These are phyloP conservation scores for Tetradesmus lagerheimii DNA, from an alignment of 139 green algal species.

Conservation along the genomic window DNA sequence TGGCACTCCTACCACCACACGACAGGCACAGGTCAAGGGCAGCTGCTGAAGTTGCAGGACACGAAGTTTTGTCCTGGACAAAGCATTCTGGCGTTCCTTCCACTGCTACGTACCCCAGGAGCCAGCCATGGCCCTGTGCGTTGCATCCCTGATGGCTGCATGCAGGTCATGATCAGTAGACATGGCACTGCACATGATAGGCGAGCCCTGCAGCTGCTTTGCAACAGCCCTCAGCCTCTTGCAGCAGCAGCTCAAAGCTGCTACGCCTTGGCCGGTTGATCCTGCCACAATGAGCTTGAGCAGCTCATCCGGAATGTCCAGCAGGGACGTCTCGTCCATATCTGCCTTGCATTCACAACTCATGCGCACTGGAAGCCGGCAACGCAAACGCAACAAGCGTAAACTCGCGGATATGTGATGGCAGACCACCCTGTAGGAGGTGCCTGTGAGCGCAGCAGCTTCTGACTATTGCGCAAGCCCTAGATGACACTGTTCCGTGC, in stretches of 20 bases:
- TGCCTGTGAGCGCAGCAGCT: no score
- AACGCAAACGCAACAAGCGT: no score
- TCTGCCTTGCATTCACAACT: no score
- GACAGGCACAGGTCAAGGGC: neutral
- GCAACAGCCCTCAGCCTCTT: neutral
- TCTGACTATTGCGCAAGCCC: neutral
- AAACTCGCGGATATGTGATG: no score
- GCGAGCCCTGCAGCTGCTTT: neutral
- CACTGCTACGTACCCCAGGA: neutral
- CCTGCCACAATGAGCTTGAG: neutral
- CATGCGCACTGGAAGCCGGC: no score
- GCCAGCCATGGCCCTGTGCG: neutral
- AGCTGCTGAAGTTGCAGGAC: neutral
- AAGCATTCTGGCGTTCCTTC: neutral
- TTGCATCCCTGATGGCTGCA: conserved; percentile 1
- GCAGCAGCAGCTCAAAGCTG: neutral
- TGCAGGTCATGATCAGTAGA: neutral
- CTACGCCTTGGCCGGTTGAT: neutral
- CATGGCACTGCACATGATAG: neutral
- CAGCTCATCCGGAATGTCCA: conserved; percentile 16
- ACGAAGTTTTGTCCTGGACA: neutral
- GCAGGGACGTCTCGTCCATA: neutral
- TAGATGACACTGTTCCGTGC: neutral
- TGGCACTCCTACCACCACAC: no score
- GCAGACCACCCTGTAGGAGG: no score